Conservation (phyloP, 805 yeast genomes). For the Spathaspora boniae region DNA sequence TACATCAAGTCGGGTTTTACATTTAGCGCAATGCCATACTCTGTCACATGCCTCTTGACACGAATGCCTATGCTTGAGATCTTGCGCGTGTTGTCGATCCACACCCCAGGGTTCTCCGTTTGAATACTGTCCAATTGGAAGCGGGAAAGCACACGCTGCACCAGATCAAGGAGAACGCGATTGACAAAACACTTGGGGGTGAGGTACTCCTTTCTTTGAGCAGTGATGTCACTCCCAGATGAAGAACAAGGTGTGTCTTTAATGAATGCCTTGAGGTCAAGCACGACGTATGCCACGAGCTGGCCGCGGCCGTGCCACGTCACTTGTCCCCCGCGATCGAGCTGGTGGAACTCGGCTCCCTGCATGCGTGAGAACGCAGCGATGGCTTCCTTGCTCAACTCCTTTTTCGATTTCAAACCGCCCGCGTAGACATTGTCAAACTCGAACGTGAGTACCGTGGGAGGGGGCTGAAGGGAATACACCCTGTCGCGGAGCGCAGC, state of each 20-base stretch:
- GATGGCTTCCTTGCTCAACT: slow-evolving; percentile 28
- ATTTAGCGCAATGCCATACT: slow-evolving; percentile 88
- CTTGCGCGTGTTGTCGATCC: slow-evolving; percentile 58
- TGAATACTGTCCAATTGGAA: slow-evolving; percentile 41
- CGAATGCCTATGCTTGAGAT: slow-evolving; percentile 90
- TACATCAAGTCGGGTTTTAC: slow-evolving; percentile 68
- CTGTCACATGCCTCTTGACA: slow-evolving; percentile 76
- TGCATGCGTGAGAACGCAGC: slow-evolving; percentile 20
- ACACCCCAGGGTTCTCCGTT: slow-evolving; percentile 83
- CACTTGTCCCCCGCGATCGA: slow-evolving; percentile 91
- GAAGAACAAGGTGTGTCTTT: too few species aligned
- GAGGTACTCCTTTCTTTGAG: too few species aligned
- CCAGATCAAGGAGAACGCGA: slow-evolving; percentile 54
- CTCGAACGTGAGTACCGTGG: slow-evolving; percentile 77
- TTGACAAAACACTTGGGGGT: slow-evolving; percentile 64
- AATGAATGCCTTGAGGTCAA: slow-evolving; percentile 55
- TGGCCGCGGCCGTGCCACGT: slow-evolving; percentile 98
- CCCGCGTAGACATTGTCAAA: slow-evolving; percentile 87
- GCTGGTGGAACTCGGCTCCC: slow-evolving; percentile 67
- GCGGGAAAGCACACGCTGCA: slow-evolving; percentile 44
- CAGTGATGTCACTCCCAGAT: too few species aligned
- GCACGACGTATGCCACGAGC: slow-evolving; percentile 74
- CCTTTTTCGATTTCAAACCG: slow-evolving; percentile 74
- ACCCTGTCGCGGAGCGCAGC: slow-evolving; percentile 42
- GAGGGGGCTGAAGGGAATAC: slow-evolving; percentile 48